These are phyloP conservation scores for Fusarium staphyleae DNA, from an alignment of 2,329 filamentous ascomycete genomes.

Conservation along the genomic window DNA sequence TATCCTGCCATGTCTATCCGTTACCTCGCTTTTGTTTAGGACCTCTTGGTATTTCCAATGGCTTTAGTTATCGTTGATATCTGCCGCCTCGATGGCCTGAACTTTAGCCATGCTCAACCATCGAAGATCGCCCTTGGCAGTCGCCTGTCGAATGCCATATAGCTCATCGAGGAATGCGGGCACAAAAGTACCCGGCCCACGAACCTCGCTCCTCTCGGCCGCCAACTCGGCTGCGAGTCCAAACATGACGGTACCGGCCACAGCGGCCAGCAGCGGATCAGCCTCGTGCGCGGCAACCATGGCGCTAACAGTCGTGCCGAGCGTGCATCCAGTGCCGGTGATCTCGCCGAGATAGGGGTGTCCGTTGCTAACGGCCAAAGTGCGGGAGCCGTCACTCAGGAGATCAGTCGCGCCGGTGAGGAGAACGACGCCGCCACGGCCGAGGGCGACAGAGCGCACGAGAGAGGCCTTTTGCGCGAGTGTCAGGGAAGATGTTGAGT, in stretches of 20 bases:
- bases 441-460: conserved; percentile 68
- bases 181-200: conserved; percentile 86
- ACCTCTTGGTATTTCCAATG: background rate
- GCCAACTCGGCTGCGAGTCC: conserved; percentile 75
- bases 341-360: conserved; percentile 73
- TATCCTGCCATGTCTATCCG: conserved; percentile 1
- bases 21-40: background rate
- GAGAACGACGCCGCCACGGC: conserved; percentile 73
- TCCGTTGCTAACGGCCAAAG: conserved; percentile 76
- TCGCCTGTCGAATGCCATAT: conserved; percentile 57
- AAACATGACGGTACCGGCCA: conserved; percentile 78
- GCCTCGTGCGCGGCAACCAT: conserved; percentile 69
- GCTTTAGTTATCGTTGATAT: conserved; percentile 19
- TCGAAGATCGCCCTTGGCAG: conserved; percentile 53
- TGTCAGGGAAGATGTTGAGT: conserved; percentile 70
- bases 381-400: conserved; percentile 75
- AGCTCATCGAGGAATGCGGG: conserved; percentile 82
- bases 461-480: conserved; percentile 62
- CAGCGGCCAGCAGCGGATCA: conserved; percentile 74
- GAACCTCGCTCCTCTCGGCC: conserved; percentile 69
- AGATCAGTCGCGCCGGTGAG: conserved; percentile 84
- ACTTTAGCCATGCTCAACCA: conserved; percentile 64
- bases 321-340: conserved; percentile 83
- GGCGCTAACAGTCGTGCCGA: conserved; percentile 82
- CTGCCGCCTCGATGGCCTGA: conserved; percentile 45